phyloP scores from a whole-genome alignment of 441 rosid species.

The Viola pubescens region DNA sequence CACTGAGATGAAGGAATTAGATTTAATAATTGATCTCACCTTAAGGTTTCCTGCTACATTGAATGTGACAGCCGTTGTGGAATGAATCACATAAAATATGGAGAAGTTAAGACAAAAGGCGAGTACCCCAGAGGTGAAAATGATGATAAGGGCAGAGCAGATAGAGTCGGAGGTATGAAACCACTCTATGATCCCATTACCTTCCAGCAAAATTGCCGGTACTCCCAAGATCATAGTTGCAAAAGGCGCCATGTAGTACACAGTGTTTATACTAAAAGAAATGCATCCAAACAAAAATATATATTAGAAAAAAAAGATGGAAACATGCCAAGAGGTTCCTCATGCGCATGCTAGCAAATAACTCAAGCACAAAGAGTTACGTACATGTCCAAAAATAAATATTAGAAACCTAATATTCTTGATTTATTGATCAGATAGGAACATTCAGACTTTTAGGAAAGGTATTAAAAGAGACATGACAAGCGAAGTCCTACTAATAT shows the following conservation, averaged over 20 bases:
- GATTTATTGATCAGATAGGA: too few species aligned
- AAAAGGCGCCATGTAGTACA: slow-evolving; percentile 97
- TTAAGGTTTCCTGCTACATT: slow-evolving; percentile 98
- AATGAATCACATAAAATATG: slow-evolving; percentile 95
- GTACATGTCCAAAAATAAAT: too few species aligned
- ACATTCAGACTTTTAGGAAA: too few species aligned
- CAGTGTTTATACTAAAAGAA: slow-evolving; percentile 54
- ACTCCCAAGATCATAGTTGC: slow-evolving; percentile 89
- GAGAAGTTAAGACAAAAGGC: slow-evolving; percentile 99
- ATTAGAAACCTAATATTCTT: too few species aligned
- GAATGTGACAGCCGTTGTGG: slow-evolving; percentile 99
- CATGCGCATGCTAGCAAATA: too few species aligned
- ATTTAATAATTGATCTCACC: slow-evolving; percentile 39
- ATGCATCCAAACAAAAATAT: slow-evolving; percentile 6
- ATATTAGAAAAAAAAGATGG: slow-evolving; percentile 13
- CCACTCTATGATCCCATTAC: slow-evolving; percentile 73
- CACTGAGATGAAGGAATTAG: background rate
- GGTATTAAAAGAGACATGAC: too few species aligned
- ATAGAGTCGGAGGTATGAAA: slow-evolving; percentile 50
- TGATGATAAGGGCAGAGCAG: slow-evolving; percentile 56
- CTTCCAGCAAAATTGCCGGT: slow-evolving; percentile 88
- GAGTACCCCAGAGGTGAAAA: slow-evolving; percentile 80
- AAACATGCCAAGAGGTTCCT: background rate
- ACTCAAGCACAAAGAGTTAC: too few species aligned
- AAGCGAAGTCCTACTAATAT: too few species aligned